Evolutionary conservation across 305 asterid genomes (phyloP), one percentile per base, ranked within the genome.

Genomic region (Euphrasia arctica): DNA sequence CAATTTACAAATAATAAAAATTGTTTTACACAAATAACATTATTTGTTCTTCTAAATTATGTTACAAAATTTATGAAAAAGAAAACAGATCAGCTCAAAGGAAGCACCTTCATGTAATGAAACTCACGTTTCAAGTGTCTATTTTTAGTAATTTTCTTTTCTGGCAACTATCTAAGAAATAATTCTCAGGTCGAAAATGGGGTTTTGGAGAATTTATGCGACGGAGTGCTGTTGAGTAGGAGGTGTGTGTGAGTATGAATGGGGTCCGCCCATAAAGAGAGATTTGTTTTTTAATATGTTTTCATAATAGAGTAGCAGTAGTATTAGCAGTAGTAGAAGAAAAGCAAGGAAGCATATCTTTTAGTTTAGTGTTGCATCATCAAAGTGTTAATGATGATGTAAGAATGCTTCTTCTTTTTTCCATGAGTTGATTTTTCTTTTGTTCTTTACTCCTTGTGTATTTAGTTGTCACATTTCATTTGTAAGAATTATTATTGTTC

Each of bases 141-240:
- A 3, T 49, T 57, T 58, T 11, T 6, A 31, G 34, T 2, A 31
- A 31, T 18, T 29, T 27, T 43, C 8, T 31, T 10, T 12, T 5
- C 18, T 43, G 29, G 14, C 47, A 54, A 50, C 62, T 15, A 39
- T 32, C 9, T 67, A 11, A 43, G 55, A 9, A 52, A 45, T 50
- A 67, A 51, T n/a, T 70, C 28, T 73, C 41, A 54, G 56, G 54
- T 67, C 48, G 72, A 77, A 71, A 70, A 73, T 71, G 76, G 64
- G 67, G 66, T 58, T 54, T 54, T 32, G 22, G 72, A 78, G 88
- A 73, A 86, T 82, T 80, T 86, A 84, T 75, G 88, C 79, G 88
- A 78, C 68, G 69, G 4, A 2, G 4, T 31, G 34, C 34, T 29
- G 4, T 15, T 32, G 39, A 32, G 39, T 32, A 32, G 9, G 9